Percentiles rank a stretch among this genome's conserved stretches.
These are phyloP conservation scores for Mortierella sp. DNA, from an alignment of 371 early-diverging fungal genomes.

Conservation along the genomic window DNA sequence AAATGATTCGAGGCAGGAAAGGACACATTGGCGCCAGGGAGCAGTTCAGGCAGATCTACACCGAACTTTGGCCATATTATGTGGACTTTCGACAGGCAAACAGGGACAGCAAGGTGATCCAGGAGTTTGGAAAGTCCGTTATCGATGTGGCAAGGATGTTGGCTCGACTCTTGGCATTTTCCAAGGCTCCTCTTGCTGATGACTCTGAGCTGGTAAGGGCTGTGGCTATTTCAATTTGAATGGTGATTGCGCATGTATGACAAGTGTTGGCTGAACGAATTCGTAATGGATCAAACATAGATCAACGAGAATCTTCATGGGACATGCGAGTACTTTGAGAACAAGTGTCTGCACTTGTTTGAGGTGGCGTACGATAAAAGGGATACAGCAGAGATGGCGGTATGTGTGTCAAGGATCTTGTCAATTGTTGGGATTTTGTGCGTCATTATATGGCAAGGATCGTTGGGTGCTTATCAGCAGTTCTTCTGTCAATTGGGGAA, in stretches of 20 bases:
- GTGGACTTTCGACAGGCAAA: conserved; percentile 71
- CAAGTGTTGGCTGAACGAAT: conserved; percentile 1
- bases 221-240: no score
- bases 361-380: conserved; percentile 81
- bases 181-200: conserved; percentile 62
- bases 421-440: no score
- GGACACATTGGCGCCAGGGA: conserved; percentile 71
- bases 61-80: conserved; percentile 76
- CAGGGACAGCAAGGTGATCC: conserved; percentile 76
- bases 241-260: background rate
- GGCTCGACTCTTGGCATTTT: conserved; percentile 67
- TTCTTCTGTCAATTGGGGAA: no score
- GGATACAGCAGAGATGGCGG: conserved; percentile 75
- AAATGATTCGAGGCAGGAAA: conserved; percentile 60
- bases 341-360: conserved; percentile 79
- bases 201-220: conserved; percentile 67
- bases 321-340: conserved; percentile 84
- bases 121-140: conserved; percentile 74
- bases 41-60: conserved; percentile 72
- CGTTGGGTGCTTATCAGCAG: no score
- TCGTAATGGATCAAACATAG: no score
- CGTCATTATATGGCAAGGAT: no score
- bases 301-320: conserved; percentile 69
- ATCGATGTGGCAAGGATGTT: conserved; percentile 74
- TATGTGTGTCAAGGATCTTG: no score